These are phyloP conservation scores for Eutrema heterophyllum DNA, from an alignment of 345 rosid genomes.

Conservation along the genomic window DNA sequence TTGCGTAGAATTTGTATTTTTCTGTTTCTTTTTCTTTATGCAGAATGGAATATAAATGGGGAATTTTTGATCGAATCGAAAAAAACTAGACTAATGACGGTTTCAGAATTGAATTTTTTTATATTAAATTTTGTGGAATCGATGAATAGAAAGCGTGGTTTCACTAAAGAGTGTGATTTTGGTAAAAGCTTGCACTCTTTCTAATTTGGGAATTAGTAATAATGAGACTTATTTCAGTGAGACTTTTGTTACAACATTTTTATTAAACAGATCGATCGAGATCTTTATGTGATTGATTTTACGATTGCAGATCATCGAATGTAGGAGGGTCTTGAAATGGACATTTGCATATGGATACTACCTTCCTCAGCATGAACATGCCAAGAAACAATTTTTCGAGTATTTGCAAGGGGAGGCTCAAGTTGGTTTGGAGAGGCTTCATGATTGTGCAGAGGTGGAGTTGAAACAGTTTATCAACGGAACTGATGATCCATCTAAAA, in stretches of 20 bases:
- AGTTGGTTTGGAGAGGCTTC: slow-evolving; percentile 23
- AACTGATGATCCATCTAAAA: slow-evolving; percentile 26
- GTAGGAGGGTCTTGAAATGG: slow-evolving; percentile 43
- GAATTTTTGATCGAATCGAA: neutral
- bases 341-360: slow-evolving; percentile 65
- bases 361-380: slow-evolving; percentile 34
- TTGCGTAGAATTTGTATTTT: too few species aligned
- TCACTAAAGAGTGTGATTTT: neutral
- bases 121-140: neutral
- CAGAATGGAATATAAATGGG: neutral
- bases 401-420: slow-evolving; percentile 61
- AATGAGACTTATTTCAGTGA: neutral
- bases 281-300: neutral
- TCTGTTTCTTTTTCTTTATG: neutral
- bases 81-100: neutral
- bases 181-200: neutral
- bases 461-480: neutral
- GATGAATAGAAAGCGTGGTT: neutral
- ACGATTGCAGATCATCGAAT: slow-evolving; percentile 49
- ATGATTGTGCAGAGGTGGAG: slow-evolving; percentile 16
- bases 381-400: slow-evolving; percentile 60
- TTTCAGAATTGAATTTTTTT: neutral
- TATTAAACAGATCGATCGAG: neutral
- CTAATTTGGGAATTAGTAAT: neutral
- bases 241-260: neutral